Percentiles rank a stretch among this genome's conserved stretches.
Conservation (phyloP, 345 rosid species). For the Conringia planisiliqua region DNA sequence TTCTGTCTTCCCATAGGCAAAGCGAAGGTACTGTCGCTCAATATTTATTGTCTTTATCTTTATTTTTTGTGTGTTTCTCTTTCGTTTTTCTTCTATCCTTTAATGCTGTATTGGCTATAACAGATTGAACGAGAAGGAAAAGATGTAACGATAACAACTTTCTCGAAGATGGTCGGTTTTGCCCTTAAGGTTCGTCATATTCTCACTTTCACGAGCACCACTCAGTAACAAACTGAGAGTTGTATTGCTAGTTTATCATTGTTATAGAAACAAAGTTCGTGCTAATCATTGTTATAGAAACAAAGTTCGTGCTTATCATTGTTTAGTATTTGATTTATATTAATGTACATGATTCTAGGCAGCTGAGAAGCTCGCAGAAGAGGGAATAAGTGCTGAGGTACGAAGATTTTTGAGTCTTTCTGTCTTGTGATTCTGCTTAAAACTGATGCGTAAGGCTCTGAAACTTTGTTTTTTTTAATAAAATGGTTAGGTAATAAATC, state of each 20-base stretch:
- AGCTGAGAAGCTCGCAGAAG: constrained; percentile 78
- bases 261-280: too few species aligned
- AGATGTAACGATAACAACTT: constrained; percentile 80
- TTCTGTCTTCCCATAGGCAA: constrained; percentile 94
- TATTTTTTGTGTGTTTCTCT: not conserved
- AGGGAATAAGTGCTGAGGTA: constrained; percentile 92
- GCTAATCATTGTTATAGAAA: too few species aligned
- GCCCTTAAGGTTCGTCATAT: constrained; percentile 68
- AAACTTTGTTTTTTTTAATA: not conserved
- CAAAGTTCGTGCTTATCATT: not conserved
- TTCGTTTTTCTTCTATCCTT: not conserved
- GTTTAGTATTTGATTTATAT: not conserved
- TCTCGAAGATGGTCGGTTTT: constrained; percentile 83
- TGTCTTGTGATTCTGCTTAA: not conserved
- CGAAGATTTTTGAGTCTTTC: not conserved
- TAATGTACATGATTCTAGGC: constrained; percentile 43
- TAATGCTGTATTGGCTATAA: constrained; percentile 12
- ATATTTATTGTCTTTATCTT: not conserved
- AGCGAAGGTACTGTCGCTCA: constrained; percentile 70
- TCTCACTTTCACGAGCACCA: not conserved
- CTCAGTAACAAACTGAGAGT: not conserved
- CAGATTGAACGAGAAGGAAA: constrained; percentile 93
- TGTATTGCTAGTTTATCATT: not conserved
- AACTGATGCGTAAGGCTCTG: not conserved
- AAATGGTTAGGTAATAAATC: constrained; percentile 62